These are phyloP conservation scores for Saprolegnia diclina DNA, from an alignment of 352 stramenopile species.

Conservation along the genomic window DNA sequence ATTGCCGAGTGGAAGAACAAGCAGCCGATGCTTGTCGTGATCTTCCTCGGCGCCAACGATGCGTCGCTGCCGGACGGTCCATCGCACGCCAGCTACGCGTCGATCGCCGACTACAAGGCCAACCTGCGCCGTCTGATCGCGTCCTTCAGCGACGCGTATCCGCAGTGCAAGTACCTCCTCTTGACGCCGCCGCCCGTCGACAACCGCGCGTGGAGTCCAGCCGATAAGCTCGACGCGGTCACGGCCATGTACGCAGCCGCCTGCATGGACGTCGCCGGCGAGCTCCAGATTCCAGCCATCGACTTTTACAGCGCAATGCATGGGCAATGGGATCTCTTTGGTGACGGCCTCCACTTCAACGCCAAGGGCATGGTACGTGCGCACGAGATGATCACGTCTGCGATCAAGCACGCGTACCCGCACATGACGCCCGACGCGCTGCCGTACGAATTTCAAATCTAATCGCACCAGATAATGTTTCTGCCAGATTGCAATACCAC, in stretches of 20 bases:
- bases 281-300: background rate
- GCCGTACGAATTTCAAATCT: slow-evolving; percentile 13
- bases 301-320: slow-evolving; percentile 17
- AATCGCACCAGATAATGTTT: background rate
- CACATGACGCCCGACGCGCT: slow-evolving; percentile 6
- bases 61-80: slow-evolving; percentile 5
- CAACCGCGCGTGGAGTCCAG: slow-evolving; percentile 3
- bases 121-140: slow-evolving; percentile 10
- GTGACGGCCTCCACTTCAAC: slow-evolving; percentile 25
- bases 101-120: slow-evolving; percentile 9
- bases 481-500: too few relatives aligned
- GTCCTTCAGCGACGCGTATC: background rate
- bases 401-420: slow-evolving; percentile 5
- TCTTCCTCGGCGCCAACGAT: slow-evolving; percentile 27
- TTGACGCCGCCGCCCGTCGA: slow-evolving; percentile 19
- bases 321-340: slow-evolving; percentile 18
- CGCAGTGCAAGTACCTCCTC: slow-evolving; percentile 13
- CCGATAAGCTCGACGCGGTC: slow-evolving; percentile 6
- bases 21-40: slow-evolving; percentile 14
- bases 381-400: slow-evolving; percentile 20
- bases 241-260: slow-evolving; percentile 19
- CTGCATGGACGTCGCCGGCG: background rate
- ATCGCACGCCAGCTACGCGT: background rate
- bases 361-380: slow-evolving; percentile 10
- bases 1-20: slow-evolving; percentile 21